Evolutionary conservation across 352 stramenopile species (phyloP), one percentile per base, ranked within the genome.

Genomic region (Aphanomyces euteiches): DNA sequence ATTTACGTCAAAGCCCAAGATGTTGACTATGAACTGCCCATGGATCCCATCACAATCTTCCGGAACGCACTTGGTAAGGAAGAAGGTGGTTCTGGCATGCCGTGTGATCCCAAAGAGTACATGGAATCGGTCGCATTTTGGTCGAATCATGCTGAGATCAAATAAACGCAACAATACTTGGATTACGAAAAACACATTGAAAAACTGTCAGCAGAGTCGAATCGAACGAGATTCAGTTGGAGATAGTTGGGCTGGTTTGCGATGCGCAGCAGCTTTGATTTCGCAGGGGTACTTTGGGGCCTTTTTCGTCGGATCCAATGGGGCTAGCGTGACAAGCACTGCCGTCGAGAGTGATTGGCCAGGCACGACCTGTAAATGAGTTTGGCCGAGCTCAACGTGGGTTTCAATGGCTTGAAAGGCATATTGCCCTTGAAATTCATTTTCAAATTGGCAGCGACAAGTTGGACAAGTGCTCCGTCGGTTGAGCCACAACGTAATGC

Each of bases 21-120:
- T 73, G 78, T 92, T 1, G 76, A 89, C 64, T 74, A 79, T 45
- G 90, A 97, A 73, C 75, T 96, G 12, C 90, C 90, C 39, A 97
- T 97, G 90, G 86, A 89, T 53, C 90, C 90, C 2, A 97, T 97
- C 73, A 97, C 90, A 3, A 88, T 92, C 50, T 92, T 97, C 84
- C 73, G 90, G 39, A 97, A 97, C 78, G 84, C 87, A 37, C 72
- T 97, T 36, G 89, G 90, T 10, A 89, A 89, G 72, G 87, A 92
- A 15, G 66, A 97, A 66, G 89, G 77, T 7, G 77, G 77, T n/a
- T 77, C 66, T 21, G 77, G 76, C 36, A 75, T 82, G 1, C 69
- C 68, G 7, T 36, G 80, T 10, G 68, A 82, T 19, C 66, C 36
- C 19, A 54, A 78, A 3, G 54, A 47, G 17, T 82, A 82, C 53